Evolutionary conservation across 129 eudicot genomes (phyloP), one percentile per base, ranked within the genome.

Genomic region (Arctium minus): DNA sequence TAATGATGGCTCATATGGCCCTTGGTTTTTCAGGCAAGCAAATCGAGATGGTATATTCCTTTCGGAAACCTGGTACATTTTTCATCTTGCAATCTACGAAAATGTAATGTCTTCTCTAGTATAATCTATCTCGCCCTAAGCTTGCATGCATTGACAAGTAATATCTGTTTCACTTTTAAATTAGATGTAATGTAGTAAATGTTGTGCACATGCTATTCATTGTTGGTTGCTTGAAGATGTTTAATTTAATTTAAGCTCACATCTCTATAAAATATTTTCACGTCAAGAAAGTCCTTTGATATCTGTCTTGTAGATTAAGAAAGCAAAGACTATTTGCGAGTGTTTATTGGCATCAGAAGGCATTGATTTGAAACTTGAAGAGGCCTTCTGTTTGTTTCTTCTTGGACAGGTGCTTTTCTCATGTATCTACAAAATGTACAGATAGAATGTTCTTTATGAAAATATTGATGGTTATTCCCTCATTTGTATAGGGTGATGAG

Each of bases 21-120:
- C 90, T 96, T 79, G 99, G 99, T 67, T 92, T 96, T 83, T 93
- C 97, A 88, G 90, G 89, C 88, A 90, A 85, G 90, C 92, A 93
- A 85, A 90, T 69, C 75, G 96, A 92, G 86, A 80, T 93, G 99
- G 99, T 93, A 93, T 89, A 86, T 80, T 78, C 77, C 78, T 70
- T 83, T 73, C 40, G 15, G 36, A 40, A 76, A 73, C 18, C 62
- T 35, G 75, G 62, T 83, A 72, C 71, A 70, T 48, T 39, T 82
- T 67, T 75, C 40, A 73, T 79, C 53, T 35, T 70, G 37, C 37
- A 48, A 64, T 79, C 60, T 76, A 78, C 56, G 29, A 65, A 72
- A 56, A 76, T 10, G 62, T 50, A 46, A 31, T 22, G 36, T 50
- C 80, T 17, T 7, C 70, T 50, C 38, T 12, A 3, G 13, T 27